phyloP scores from a whole-genome alignment of 164 flowering plant species.

The Aristolochia californica region DNA sequence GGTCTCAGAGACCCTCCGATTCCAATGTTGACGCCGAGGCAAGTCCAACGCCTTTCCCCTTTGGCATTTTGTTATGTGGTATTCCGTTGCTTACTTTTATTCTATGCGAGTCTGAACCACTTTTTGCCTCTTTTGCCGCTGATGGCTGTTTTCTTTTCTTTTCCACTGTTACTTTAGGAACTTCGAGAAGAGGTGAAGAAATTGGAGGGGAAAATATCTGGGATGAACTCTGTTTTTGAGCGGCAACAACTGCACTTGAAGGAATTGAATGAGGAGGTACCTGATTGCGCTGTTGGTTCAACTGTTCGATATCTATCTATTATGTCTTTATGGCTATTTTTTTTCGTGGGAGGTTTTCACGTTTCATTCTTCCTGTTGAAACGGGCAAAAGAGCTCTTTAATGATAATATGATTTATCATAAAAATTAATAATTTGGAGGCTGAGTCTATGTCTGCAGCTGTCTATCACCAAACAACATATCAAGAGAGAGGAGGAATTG shows the following conservation, averaged over 20 bases:
- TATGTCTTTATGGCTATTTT: neutral
- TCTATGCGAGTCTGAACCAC: too few relatives aligned
- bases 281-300: neutral
- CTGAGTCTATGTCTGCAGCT: too few relatives aligned
- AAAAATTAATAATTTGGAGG: too few relatives aligned
- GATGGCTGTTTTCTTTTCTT: neutral
- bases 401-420: too few relatives aligned
- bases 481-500: too few relatives aligned
- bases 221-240: conserved; percentile 36
- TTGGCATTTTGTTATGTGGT: neutral
- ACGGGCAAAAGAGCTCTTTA: neutral
- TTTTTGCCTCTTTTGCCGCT: too few relatives aligned
- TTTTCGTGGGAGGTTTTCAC: neutral
- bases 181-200: conserved; percentile 43
- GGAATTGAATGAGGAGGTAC: conserved; percentile 45
- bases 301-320: too few relatives aligned
- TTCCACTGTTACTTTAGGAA: conserved; percentile 1
- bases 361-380: neutral
- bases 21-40: neutral
- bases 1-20: conserved; percentile 22
- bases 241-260: conserved; percentile 36
- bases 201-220: conserved; percentile 42
- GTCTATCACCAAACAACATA: too few relatives aligned
- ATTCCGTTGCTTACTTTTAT: neutral
- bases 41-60: neutral